These are phyloP conservation scores for Geosmithia morbida DNA, from an alignment of 2,329 filamentous ascomycete species.

Conservation along the genomic window DNA sequence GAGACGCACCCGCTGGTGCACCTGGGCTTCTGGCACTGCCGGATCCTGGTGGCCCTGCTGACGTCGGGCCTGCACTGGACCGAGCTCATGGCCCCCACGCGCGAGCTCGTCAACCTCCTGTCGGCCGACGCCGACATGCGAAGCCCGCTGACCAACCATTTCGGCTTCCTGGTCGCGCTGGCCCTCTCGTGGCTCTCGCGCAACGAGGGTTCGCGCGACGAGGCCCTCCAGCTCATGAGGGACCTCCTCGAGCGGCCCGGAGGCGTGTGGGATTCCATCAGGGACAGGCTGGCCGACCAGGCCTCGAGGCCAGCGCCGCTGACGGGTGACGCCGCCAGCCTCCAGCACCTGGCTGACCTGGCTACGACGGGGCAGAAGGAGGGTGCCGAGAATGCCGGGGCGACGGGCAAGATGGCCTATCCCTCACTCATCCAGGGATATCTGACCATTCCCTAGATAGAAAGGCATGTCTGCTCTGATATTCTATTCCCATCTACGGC, in stretches of 20 bases:
- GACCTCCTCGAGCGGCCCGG: slow-evolving; percentile 40
- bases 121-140: slow-evolving; percentile 36
- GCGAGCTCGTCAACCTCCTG: slow-evolving; percentile 43
- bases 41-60: slow-evolving; percentile 47
- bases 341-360: slow-evolving; percentile 47
- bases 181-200: slow-evolving; percentile 46
- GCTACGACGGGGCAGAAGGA: slow-evolving; percentile 17
- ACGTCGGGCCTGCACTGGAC: slow-evolving; percentile 37
- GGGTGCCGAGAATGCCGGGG: background rate
- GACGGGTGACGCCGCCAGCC: slow-evolving; percentile 21
- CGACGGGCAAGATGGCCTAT: background rate
- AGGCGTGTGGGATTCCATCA: slow-evolving; percentile 42
- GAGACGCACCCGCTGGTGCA: slow-evolving; percentile 41
- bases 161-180: slow-evolving; percentile 43
- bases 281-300: slow-evolving; percentile 23
- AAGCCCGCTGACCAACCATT: slow-evolving; percentile 54
- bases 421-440: background rate
- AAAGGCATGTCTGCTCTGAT: too few relatives aligned
- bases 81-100: slow-evolving; percentile 45
- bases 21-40: slow-evolving; percentile 56
- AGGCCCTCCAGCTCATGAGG: slow-evolving; percentile 39
- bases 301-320: background rate
- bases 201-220: slow-evolving; percentile 30
- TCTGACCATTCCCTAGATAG: background rate
- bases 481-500: too few relatives aligned